Percentiles rank a stretch among this genome's conserved stretches.
These are phyloP conservation scores for Akanthomyces uredinophilus DNA, from an alignment of 2,329 filamentous ascomycete species.

Conservation along the genomic window DNA sequence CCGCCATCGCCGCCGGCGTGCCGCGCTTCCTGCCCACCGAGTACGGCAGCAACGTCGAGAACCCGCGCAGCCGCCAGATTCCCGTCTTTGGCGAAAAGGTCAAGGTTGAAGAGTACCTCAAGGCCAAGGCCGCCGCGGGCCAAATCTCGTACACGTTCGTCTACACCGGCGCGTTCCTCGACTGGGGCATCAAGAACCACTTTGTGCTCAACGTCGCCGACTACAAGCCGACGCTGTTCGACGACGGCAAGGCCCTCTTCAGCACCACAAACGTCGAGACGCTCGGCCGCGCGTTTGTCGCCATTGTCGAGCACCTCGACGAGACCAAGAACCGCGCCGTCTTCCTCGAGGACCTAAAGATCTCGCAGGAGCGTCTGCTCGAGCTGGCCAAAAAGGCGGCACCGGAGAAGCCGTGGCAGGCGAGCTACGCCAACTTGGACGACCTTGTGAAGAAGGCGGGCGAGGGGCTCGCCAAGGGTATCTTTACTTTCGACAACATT, in stretches of 20 bases:
- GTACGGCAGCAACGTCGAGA: slow-evolving; percentile 31
- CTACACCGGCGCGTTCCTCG: slow-evolving; percentile 29
- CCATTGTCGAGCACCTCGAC: slow-evolving; percentile 38
- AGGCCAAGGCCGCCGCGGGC: slow-evolving; percentile 9
- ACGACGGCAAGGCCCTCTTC: slow-evolving; percentile 42
- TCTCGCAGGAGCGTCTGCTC: slow-evolving; percentile 47
- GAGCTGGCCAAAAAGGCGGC: slow-evolving; percentile 17
- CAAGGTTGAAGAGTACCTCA: slow-evolving; percentile 11
- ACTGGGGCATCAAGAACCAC: slow-evolving; percentile 16
- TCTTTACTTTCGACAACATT: slow-evolving; percentile 27
- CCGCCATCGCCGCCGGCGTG: slow-evolving; percentile 46
- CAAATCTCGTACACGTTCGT: slow-evolving; percentile 22
- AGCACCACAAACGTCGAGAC: slow-evolving; percentile 40
- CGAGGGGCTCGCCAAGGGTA: slow-evolving; percentile 27
- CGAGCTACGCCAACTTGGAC: slow-evolving; percentile 31
- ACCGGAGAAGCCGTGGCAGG: slow-evolving; percentile 9
- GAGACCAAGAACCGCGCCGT: slow-evolving; percentile 49
- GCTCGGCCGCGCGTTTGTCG: slow-evolving; percentile 41
- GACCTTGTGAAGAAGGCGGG: slow-evolving; percentile 24
- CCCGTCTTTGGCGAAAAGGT: slow-evolving; percentile 19
- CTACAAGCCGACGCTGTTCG: slow-evolving; percentile 31
- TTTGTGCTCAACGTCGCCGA: slow-evolving; percentile 26
- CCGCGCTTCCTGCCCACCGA: slow-evolving; percentile 49
- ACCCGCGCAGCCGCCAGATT: slow-evolving; percentile 10
- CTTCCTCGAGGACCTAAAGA: slow-evolving; percentile 43